phyloP scores from a whole-genome alignment of 495 filamentous ascomycete genomes.

The Platismatia glauca region DNA sequence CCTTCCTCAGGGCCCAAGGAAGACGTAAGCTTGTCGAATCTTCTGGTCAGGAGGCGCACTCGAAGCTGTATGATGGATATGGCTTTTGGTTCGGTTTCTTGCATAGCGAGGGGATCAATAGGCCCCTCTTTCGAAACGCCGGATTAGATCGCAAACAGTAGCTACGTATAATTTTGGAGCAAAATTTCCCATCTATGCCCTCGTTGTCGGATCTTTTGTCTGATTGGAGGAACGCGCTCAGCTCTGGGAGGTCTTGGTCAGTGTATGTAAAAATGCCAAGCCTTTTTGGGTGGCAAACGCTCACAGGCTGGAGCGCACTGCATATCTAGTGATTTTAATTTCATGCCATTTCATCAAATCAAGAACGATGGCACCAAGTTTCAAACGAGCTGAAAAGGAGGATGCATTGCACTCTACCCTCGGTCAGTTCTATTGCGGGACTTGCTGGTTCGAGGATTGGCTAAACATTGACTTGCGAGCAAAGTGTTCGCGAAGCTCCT shows the following conservation, averaged over 20 bases:
- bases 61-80: conserved; percentile 1
- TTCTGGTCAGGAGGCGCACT: background rate
- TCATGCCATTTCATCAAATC: too few species aligned
- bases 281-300: background rate
- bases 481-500: conserved; percentile 29
- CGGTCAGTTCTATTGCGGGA: conserved; percentile 3
- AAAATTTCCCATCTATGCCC: background rate
- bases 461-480: background rate
- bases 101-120: conserved; percentile 10
- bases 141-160: background rate
- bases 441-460: background rate
- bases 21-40: conserved; percentile 16
- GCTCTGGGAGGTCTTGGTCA: background rate
- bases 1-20: conserved; percentile 52
- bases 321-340: background rate
- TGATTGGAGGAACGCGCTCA: background rate
- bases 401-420: conserved; percentile 8
- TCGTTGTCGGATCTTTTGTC: background rate
- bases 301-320: background rate
- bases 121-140: background rate
- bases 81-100: background rate
- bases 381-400: conserved; percentile 12
- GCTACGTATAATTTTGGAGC: background rate
- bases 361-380: conserved; percentile 16
- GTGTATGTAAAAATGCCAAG: background rate